Base-by-base conservation (phyloP, 768 basidiomycete species). In the Lactarius deliciosus region DNA sequence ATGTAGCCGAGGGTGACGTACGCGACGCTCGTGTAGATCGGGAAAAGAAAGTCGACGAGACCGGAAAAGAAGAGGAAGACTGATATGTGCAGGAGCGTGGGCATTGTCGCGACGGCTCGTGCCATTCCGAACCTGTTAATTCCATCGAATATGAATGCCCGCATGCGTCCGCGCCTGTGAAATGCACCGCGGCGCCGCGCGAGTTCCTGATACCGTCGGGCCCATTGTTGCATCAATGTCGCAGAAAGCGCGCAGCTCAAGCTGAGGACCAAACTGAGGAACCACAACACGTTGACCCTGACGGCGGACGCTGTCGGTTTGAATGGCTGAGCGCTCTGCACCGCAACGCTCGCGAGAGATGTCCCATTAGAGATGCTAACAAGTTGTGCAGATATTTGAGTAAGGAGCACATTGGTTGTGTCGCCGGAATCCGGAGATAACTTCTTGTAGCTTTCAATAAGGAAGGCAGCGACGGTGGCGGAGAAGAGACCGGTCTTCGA, bases 401-500 rank as follows among this genome's bases (percentile, higher is more conserved):
- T 8, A 16, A 64, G 63, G 28, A 64, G 18, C 1, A 13, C 10
- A 22, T 36, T 40, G 13, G 63, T 53, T 1, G 43, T 22, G 32
- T 63, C 63, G 5, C 43, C 15, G 2, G 61, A 36, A 30, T 68
- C 62, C 1, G 68, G 67, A 9, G 41, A 58, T 13, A 70, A 13
- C 1, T 45, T 41, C 43, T 43, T 53, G 25, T 69, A 69, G 41
- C 61, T 60, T 40, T 68, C 68, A 15, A 68, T 61, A n/a, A 70
- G 53, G 50, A 70, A 64, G 16, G 69, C 36, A 9, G 69, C 60
- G 40, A 68, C 41, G 9, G 63, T 68, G 10, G 62, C 67, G 1
- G 69, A 68, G 40, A 70, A 70, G 1, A 69, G 59, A 57, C 68
- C 62, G 2, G 68, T 61, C 68, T 69, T 55, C 11, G 15, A 22